Percentiles rank a stretch among this genome's conserved stretches.
phyloP scores from a whole-genome alignment of 768 basidiomycete species.

The Pholiota microspora region DNA sequence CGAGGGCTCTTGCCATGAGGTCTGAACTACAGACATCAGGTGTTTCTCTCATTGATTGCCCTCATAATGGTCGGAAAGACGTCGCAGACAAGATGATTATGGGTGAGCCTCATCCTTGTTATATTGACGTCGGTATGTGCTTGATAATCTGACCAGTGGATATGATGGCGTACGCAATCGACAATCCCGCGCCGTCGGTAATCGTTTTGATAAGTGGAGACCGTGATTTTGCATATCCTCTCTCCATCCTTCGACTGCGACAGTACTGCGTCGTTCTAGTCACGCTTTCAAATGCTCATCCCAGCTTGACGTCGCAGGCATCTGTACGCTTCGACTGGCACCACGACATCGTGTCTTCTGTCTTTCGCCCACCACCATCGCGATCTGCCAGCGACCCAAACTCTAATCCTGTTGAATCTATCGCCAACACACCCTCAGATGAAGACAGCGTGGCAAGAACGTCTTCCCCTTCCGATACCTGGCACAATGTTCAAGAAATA shows the following conservation, averaged over 20 bases:
- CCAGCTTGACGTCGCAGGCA: slow-evolving; percentile 44
- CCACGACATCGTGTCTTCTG: slow-evolving; percentile 30
- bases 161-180: slow-evolving; percentile 32
- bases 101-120: slow-evolving; percentile 26
- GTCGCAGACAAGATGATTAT: slow-evolving; percentile 53
- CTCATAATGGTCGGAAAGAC: slow-evolving; percentile 33
- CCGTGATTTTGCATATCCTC: slow-evolving; percentile 41
- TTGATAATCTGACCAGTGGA: slow-evolving; percentile 16
- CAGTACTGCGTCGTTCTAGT: slow-evolving; percentile 36
- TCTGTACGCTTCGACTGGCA: slow-evolving; percentile 47
- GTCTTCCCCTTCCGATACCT: neutral
- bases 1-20: slow-evolving; percentile 14
- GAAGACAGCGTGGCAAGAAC: neutral
- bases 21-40: slow-evolving; percentile 46
- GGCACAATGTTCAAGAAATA: too few relatives aligned
- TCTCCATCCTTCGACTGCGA: slow-evolving; percentile 38
- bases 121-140: neutral
- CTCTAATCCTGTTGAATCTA: neutral
- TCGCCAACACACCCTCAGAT: neutral
- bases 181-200: slow-evolving; percentile 42
- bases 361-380: neutral
- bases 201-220: slow-evolving; percentile 48
- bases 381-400: neutral
- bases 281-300: slow-evolving; percentile 34
- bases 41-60: slow-evolving; percentile 39